Conservation (phyloP, 2,329 filamentous ascomycete genomes). For the Xylaria digitata region DNA sequence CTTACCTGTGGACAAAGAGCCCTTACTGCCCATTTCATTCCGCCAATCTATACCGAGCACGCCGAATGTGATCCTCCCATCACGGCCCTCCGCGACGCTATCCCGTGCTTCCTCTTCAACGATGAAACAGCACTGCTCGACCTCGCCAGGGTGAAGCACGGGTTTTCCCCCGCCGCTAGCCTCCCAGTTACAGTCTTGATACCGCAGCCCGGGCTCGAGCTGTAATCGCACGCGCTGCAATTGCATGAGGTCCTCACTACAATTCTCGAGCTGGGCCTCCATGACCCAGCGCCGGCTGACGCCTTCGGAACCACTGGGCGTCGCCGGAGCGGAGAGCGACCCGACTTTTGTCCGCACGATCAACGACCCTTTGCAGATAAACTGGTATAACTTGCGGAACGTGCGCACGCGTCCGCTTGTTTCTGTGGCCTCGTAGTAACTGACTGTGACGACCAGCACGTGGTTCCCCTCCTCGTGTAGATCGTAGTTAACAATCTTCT, state of each 20-base stretch:
- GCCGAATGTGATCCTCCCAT: constrained; percentile 76
- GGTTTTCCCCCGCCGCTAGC: constrained; percentile 58
- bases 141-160: constrained; percentile 70
- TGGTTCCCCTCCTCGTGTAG: constrained; percentile 95
- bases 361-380: constrained; percentile 89
- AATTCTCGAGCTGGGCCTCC: constrained; percentile 96
- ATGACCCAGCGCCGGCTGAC: constrained; percentile 72
- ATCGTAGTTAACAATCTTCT: constrained; percentile 85
- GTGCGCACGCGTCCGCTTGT: constrained; percentile 79
- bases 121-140: constrained; percentile 74
- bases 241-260: constrained; percentile 83
- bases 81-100: constrained; percentile 61
- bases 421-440: constrained; percentile 88
- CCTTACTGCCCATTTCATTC: constrained; percentile 87
- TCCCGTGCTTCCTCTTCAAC: constrained; percentile 59
- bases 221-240: constrained; percentile 74
- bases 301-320: constrained; percentile 16
- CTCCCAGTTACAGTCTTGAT: constrained; percentile 69
- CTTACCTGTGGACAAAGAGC: constrained; percentile 88
- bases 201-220: constrained; percentile 62
- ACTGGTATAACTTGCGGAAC: constrained; percentile 96
- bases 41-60: constrained; percentile 89
- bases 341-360: constrained; percentile 92
- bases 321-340: constrained; percentile 61
- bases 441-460: constrained; percentile 91